These are phyloP conservation scores for Penicillium sp. DNA, from an alignment of 2,329 filamentous ascomycete genomes.

Conservation along the genomic window DNA sequence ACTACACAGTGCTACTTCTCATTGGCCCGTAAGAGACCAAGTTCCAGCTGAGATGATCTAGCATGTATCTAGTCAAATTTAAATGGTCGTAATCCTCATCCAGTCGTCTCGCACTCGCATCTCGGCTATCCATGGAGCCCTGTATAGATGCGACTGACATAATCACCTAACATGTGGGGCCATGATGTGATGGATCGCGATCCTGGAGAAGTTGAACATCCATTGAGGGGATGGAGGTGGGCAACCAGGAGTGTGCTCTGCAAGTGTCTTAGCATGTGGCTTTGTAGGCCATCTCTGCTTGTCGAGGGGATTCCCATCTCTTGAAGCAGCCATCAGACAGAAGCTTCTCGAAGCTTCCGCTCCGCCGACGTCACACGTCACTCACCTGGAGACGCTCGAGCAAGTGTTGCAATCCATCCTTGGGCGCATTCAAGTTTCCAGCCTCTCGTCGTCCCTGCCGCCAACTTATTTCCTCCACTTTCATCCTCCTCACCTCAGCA, in stretches of 20 bases:
- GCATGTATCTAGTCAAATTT: too few relatives aligned
- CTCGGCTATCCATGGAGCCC: too few relatives aligned
- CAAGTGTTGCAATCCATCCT: neutral
- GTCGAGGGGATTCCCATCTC: neutral
- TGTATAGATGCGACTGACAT: too few relatives aligned
- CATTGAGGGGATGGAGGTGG: neutral
- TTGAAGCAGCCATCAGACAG: conserved; percentile 7
- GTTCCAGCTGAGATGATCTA: too few relatives aligned
- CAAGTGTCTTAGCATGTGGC: too few relatives aligned
- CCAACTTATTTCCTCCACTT: conserved; percentile 4
- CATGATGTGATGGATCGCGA: conserved; percentile 17
- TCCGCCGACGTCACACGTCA: conserved; percentile 35
- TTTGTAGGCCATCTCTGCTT: too few relatives aligned
- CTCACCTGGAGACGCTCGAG: conserved; percentile 20
- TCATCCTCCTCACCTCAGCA: neutral
- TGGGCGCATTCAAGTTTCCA: conserved; percentile 9
- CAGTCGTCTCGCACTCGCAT: too few relatives aligned
- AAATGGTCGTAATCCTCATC: too few relatives aligned
- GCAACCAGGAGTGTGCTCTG: neutral
- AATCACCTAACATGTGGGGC: conserved; percentile 13
- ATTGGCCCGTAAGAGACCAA: too few relatives aligned
- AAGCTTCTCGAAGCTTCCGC: conserved; percentile 43
- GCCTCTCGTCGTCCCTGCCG: conserved; percentile 2
- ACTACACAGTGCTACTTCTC: too few relatives aligned
- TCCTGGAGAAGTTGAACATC: neutral